Evolutionary conservation across 176 grass and related monocot genomes (phyloP), one percentile per base, ranked within the genome.

Genomic region (Lolium multiflorum): DNA sequence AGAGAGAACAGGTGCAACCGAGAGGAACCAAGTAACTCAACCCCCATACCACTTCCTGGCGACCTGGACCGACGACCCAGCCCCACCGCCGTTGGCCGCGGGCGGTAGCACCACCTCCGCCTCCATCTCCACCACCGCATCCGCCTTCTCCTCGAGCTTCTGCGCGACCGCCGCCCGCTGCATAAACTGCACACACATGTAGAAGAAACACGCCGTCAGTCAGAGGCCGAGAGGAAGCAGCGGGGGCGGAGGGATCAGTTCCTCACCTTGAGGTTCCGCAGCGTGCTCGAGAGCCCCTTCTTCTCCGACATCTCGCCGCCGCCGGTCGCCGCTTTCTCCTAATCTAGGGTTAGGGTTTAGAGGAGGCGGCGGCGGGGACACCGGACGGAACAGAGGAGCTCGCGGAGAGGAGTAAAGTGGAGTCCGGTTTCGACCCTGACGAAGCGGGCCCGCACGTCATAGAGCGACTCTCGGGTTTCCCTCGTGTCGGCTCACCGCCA

Each of bases 201-300:
- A 51, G 37, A 68, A 4, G 18, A 61, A 43, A 77, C 16, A 59
- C 7, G 0, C 17, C 35, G 35, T 52, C 50, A 50, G 65, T 18
- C 0, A n/a, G 67, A 70, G 17, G 37, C 66, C 66, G 26, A 25
- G 48, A n/a, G 11, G 61, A 56, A 55, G 83, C 7, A 24, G n/a
- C 77, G 9, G 24, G n/a, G 71, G 6, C 35, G 54, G 7, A 25
- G 41, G 20, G 71, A 3, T 9, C n/a, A 46, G 18, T 10, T 58
- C 35, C 22, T 90, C 47, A 86, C 96, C 90, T 98, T 98, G 1
- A 98, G 86, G 50, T 92, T 95, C 90, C 71, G 92, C 48, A 98
- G 91, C 15, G 93, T 98, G 70, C 82, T 92, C 26, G 96, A 98
- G 73, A 98, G 91, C 93, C 95, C 96, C 60, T 94, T 84, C 82